phyloP scores from a whole-genome alignment of 306 rosid genomes.

The Sicyos edulis region DNA sequence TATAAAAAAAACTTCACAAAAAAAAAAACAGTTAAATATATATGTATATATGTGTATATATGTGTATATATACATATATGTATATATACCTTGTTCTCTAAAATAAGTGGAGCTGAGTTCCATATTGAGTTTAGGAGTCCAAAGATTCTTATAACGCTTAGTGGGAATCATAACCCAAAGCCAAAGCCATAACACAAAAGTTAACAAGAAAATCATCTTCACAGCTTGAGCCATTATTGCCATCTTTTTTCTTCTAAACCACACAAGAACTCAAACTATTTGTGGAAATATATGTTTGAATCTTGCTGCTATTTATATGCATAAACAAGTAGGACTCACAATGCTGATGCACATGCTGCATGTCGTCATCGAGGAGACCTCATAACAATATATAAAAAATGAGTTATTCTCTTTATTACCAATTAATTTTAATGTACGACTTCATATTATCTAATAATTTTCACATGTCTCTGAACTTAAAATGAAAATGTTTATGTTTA shows the following conservation, averaged over 20 bases:
- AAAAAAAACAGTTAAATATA: too few species aligned
- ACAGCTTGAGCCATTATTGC: neutral
- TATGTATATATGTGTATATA: too few species aligned
- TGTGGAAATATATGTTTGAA: neutral
- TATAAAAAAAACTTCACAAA: too few species aligned
- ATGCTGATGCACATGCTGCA: neutral
- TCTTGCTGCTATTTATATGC: neutral
- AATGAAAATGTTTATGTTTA: neutral
- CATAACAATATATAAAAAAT: too few species aligned
- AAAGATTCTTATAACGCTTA: slow-evolving; percentile 8
- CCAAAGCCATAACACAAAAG: slow-evolving; percentile 12
- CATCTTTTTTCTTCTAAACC: neutral
- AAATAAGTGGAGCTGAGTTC: slow-evolving; percentile 19
- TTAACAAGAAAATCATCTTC: neutral
- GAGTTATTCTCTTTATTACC: too few species aligned
- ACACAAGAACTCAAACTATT: neutral
- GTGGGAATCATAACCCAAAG: slow-evolving; percentile 24
- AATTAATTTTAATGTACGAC: too few species aligned
- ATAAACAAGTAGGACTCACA: neutral
- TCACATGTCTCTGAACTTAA: neutral
- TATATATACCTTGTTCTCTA: slow-evolving; percentile 22
- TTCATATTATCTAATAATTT: too few species aligned
- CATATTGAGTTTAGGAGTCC: slow-evolving; percentile 15
- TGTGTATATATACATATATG: too few species aligned
- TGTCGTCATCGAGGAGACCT: neutral